A percentile compares a stretch with the other conserved stretches of the same genome.
These are phyloP conservation scores for Cladophialophora carrionii DNA, from an alignment of 2,329 filamentous ascomycete genomes.

Conservation along the genomic window DNA sequence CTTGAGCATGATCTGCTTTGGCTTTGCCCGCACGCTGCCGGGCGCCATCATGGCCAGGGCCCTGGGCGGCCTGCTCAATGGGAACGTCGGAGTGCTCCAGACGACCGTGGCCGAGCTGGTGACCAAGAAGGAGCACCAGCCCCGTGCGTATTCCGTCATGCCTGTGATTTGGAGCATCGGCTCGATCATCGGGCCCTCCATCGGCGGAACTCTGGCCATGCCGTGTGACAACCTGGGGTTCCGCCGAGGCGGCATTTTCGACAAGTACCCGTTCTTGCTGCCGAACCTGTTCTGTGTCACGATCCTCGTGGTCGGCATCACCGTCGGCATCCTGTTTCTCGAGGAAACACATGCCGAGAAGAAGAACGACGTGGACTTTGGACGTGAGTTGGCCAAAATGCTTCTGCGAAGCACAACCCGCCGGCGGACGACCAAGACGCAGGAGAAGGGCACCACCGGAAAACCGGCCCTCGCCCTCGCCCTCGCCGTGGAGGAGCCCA, in stretches of 20 bases:
- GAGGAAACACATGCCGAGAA: conserved; percentile 91
- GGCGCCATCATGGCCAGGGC: conserved; percentile 85
- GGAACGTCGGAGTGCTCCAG: conserved; percentile 93
- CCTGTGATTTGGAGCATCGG: conserved; percentile 97
- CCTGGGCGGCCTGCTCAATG: conserved; percentile 87
- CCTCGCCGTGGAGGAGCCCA: not conserved
- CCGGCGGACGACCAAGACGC: not conserved
- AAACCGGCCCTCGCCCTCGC: not conserved
- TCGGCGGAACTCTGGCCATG: conserved; percentile 85
- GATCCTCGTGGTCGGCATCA: conserved; percentile 75
- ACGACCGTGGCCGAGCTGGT: conserved; percentile 94
- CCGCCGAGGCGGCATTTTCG: conserved; percentile 73
- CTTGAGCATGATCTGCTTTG: conserved; percentile 88
- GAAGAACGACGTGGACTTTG: conserved; percentile 74
- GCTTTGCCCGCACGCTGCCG: conserved; percentile 80
- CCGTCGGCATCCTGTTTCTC: conserved; percentile 80
- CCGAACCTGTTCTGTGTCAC: conserved; percentile 87
- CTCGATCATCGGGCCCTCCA: conserved; percentile 88
- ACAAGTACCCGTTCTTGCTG: conserved; percentile 83
- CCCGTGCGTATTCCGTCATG: conserved; percentile 95
- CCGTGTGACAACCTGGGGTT: conserved; percentile 77
- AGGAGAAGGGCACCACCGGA: not conserved
- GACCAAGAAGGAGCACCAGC: conserved; percentile 89
- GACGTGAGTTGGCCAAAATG: conserved; percentile 75
- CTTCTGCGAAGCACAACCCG: conserved; percentile 50